Base-by-base conservation (phyloP, 2,329 filamentous ascomycete species). In the Orbilia quercus region DNA sequence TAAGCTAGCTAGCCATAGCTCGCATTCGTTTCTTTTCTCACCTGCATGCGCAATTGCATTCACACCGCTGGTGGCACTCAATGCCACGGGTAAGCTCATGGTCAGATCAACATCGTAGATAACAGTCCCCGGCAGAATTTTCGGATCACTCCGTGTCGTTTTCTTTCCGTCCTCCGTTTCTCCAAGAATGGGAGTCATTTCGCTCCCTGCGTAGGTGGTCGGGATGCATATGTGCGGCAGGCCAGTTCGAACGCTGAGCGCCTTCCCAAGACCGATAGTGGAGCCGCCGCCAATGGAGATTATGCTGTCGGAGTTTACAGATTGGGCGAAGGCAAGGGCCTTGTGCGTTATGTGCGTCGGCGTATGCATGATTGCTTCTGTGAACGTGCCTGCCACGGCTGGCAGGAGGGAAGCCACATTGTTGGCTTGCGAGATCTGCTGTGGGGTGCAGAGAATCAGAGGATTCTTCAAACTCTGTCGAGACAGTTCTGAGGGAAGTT, bases 31-130 rank as follows among this genome's bases (percentile, higher is more conserved):
- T 18, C 54, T n/a, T 28, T 36, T 20, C 65, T 53, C 23, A 73
- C 60, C 54, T 44, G 86, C 84, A 79, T 89, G 88, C 1, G 88
- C 87, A 79, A 89, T 87, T 0, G 88, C 87, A 77, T 89, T 89
- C 51, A 89, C 82, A 48, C 87, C 87, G 67, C 86, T 88, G 0
- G 84, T 86, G 1, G 84, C 83, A 74, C 83, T 86, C 78, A 87
- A 81, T 0, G 78, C 79, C 1, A 80, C 77, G 0, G 87, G 87
- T 22, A 89, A 80, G 0, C 84, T 85, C 82, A 87, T 82, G 0
- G 87, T 89, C 62, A 89, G 80, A 76, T 88, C 83, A 16, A 88
- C 86, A 80, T 90, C 87, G 77, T 89, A 89, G 40, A 90, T 85
- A 2, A 89, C 87, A 0, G 84, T 85, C 0, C 82, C 83, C 0